A percentile compares a stretch with the other conserved stretches of the same genome.
These are phyloP conservation scores for Aspergillus egyptiacus DNA, from an alignment of 495 filamentous ascomycete genomes.

Conservation along the genomic window DNA sequence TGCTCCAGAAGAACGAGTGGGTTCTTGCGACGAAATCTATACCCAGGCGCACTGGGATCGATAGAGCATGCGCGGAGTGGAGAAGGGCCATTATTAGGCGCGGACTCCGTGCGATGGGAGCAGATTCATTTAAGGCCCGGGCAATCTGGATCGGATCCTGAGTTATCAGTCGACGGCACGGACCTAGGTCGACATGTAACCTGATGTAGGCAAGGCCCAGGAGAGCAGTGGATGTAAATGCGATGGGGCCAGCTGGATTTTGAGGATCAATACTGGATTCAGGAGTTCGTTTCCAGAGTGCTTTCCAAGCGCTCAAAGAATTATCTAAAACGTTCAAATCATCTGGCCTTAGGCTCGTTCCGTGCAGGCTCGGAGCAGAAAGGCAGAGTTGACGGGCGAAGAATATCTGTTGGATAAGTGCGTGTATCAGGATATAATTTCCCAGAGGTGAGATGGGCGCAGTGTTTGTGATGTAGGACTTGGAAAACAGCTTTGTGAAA, in stretches of 20 bases:
- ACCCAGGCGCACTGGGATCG: constrained; percentile 48
- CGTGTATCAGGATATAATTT: constrained; percentile 51
- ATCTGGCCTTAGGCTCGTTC: constrained; percentile 41
- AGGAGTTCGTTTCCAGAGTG: constrained; percentile 47
- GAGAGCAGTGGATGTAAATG: constrained; percentile 51
- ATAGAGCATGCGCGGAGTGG: constrained; percentile 49
- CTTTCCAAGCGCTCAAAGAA: constrained; percentile 47
- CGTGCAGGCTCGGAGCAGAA: constrained; percentile 38
- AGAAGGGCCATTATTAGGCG: constrained; percentile 46
- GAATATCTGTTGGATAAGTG: constrained; percentile 49
- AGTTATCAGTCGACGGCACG: constrained; percentile 42
- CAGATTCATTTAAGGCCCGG: constrained; percentile 33
- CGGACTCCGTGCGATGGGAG: constrained; percentile 40
- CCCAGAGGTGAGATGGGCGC: constrained; percentile 48
- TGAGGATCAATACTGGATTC: constrained; percentile 50
- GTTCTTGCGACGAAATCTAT: constrained; percentile 48
- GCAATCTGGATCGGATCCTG: constrained; percentile 43
- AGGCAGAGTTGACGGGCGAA: constrained; percentile 45
- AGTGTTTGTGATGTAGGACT: constrained; percentile 33
- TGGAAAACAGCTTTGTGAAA: constrained; percentile 42
- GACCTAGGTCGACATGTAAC: constrained; percentile 43
- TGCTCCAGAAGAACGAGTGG: constrained; percentile 51
- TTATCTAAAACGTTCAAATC: constrained; percentile 38
- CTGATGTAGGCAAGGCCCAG: constrained; percentile 50
- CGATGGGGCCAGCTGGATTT: constrained; percentile 47